Conservation (phyloP, 805 yeast genomes). For the Starmerella apicola region DNA sequence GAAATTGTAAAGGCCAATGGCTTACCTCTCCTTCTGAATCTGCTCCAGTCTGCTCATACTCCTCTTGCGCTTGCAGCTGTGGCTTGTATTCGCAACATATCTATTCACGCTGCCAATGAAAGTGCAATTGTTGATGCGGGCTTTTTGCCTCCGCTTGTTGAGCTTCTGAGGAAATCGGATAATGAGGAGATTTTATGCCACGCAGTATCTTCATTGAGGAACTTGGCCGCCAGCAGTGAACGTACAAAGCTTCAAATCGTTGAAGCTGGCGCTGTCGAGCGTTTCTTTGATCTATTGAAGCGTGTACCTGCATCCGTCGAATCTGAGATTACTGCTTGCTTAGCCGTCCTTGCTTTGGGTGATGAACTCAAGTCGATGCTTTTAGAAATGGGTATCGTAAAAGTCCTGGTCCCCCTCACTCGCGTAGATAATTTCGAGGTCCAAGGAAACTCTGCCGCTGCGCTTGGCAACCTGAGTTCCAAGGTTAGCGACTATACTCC, state of each 20-base stretch:
- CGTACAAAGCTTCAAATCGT: slow-evolving; percentile 81
- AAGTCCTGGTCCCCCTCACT: slow-evolving; percentile 84
- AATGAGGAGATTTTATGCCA: slow-evolving; percentile 97
- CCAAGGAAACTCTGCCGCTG: slow-evolving; percentile 97
- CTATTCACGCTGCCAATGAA: slow-evolving; percentile 93
- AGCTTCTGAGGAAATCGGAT: slow-evolving; percentile 59
- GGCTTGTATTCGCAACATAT: slow-evolving; percentile 93
- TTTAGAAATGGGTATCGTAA: slow-evolving; percentile 70
- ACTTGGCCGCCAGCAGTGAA: slow-evolving; percentile 91
- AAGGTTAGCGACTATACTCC: slow-evolving; percentile 73
- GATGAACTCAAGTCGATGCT: slow-evolving; percentile 83
- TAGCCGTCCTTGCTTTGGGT: slow-evolving; percentile 91
- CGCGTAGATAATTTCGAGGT: slow-evolving; percentile 82
- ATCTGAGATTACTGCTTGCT: slow-evolving; percentile 91
- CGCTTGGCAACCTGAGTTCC: slow-evolving; percentile 88
- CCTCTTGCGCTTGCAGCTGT: slow-evolving; percentile 92
- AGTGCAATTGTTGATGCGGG: slow-evolving; percentile 95
- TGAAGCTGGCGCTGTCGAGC: slow-evolving; percentile 90
- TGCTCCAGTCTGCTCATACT: slow-evolving; percentile 78
- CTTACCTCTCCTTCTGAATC: slow-evolving; percentile 78
- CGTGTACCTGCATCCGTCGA: slow-evolving; percentile 85
- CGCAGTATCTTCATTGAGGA: slow-evolving; percentile 90
- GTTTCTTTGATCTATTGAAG: slow-evolving; percentile 72
- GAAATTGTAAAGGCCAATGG: slow-evolving; percentile 96
- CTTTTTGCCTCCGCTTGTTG: slow-evolving; percentile 80